Evolutionary conservation across 129 eudicot genomes (phyloP).

Genomic region (Saussurea involucrata): DNA sequence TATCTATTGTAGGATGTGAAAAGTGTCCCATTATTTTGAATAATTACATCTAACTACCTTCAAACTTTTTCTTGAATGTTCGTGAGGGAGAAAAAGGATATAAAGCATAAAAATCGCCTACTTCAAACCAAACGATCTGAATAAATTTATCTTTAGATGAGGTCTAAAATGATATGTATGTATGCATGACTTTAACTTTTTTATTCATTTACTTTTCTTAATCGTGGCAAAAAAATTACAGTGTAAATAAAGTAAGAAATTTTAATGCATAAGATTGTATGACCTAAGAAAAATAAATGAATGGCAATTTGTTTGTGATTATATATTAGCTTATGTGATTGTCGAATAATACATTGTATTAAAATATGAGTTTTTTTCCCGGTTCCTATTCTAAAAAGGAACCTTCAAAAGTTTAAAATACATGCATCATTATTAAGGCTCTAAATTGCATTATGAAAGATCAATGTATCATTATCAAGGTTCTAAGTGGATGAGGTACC

Average conservation of each 20-base stretch:
- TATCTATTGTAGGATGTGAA: not conserved
- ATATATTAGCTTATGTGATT: no score
- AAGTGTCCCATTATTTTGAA: not conserved
- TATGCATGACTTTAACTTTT: not conserved
- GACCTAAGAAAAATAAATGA: not conserved
- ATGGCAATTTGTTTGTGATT: not conserved
- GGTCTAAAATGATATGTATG: not conserved
- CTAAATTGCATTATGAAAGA: no score
- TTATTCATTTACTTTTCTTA: no score
- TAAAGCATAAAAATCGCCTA: not conserved
- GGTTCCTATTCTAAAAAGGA: no score
- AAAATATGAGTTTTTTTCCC: no score
- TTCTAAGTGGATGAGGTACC: no score
- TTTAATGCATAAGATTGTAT: not conserved
- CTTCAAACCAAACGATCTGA: not conserved
- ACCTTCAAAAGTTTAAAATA: no score
- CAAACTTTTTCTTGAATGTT: not conserved
- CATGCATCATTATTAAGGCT: no score
- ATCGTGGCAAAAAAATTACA: not conserved
- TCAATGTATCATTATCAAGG: no score
- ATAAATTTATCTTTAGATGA: not conserved
- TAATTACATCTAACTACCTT: constrained; percentile 7
- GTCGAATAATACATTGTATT: no score
- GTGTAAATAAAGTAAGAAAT: no score
- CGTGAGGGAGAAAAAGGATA: not conserved